phyloP scores from a whole-genome alignment of 805 yeast genomes.

The Ogataea pignaliae region DNA sequence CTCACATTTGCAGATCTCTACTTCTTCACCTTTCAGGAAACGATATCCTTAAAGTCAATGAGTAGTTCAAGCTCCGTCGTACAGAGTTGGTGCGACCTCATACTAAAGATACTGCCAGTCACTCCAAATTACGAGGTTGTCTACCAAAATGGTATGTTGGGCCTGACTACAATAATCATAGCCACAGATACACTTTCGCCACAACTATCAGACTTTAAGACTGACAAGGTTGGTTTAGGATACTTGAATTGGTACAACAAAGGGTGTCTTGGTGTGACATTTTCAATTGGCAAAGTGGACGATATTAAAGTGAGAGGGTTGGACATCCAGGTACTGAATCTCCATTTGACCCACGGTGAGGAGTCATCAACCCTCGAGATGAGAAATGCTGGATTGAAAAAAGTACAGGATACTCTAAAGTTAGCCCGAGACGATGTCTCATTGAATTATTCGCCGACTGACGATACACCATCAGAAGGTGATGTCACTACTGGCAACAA shows the following conservation, averaged over 20 bases:
- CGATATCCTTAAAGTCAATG: slow-evolving; percentile 43
- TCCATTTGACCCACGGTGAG: slow-evolving; percentile 53
- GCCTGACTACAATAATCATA: slow-evolving; percentile 45
- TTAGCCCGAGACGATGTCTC: slow-evolving; percentile 10
- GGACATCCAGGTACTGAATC: slow-evolving; percentile 37
- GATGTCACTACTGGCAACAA: neutral
- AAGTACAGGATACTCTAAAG: slow-evolving; percentile 12
- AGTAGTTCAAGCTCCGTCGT: slow-evolving; percentile 32
- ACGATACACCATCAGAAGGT: neutral
- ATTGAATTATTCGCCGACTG: slow-evolving; percentile 7
- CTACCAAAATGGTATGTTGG: slow-evolving; percentile 46
- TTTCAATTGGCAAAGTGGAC: slow-evolving; percentile 37
- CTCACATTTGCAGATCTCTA: slow-evolving; percentile 30
- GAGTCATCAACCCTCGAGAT: slow-evolving; percentile 12
- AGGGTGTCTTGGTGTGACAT: slow-evolving; percentile 48
- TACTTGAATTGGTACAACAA: slow-evolving; percentile 60
- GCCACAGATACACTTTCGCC: slow-evolving; percentile 28
- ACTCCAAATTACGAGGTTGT: slow-evolving; percentile 31
- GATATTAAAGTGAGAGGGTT: slow-evolving; percentile 29
- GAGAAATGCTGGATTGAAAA: slow-evolving; percentile 13
- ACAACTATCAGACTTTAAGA: slow-evolving; percentile 37
- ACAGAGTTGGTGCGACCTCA: slow-evolving; percentile 29
- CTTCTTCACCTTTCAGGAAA: slow-evolving; percentile 46
- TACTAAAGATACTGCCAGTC: slow-evolving; percentile 21
- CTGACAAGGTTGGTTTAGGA: slow-evolving; percentile 51